Base-by-base conservation (phyloP, 345 rosid species). In the Aethionema arabicum region DNA sequence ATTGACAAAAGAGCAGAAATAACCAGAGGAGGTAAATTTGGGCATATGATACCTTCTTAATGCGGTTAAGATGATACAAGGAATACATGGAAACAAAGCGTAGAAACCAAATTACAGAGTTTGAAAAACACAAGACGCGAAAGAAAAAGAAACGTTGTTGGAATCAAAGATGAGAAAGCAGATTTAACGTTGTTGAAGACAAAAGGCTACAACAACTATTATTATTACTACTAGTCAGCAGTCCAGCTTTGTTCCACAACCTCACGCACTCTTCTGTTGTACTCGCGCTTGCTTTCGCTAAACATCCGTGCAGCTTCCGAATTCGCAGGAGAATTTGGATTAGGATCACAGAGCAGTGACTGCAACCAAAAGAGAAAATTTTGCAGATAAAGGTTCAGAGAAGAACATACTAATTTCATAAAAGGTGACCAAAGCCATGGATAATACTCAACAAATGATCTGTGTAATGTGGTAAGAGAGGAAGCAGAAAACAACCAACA, bases 291-390 rank as follows among this genome's bases (percentile, higher is more conserved):
- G 77, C 85, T 89, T 78, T 87, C 95, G 2, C 95, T 89, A 62
- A 86, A 92, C 98, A 92, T 86, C 52, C 98, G 72, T 12, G 96
- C 98, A 59, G 98, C 98, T 81, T 92, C 98, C 13, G 98, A 92
- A 70, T 92, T 92, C 32, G 98, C 96, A 27, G 98, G 98, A 12
- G 98, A 92, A 68, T 87, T 89, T 5, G 98, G 95, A 73, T 89
- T 92, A 35, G 98, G 98, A 36, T 92, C 98, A 56, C 96, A 89
- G 11, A 92, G 95, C 76, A 92, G 68, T 2, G 98, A 92, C 98
- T 91, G 85, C 58, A 65, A 30, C 41, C 3, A 10, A 9, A 53
- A 43, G 5, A 11, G 1, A 41, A 7, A 11, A 60, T 15, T 21
- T 51, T 62, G 40, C 11, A 62, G 45, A 6, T 29, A 43, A 61